These are phyloP conservation scores for Centrapalus pauciflorus DNA, from an alignment of 129 eudicot genomes.

Conservation along the genomic window DNA sequence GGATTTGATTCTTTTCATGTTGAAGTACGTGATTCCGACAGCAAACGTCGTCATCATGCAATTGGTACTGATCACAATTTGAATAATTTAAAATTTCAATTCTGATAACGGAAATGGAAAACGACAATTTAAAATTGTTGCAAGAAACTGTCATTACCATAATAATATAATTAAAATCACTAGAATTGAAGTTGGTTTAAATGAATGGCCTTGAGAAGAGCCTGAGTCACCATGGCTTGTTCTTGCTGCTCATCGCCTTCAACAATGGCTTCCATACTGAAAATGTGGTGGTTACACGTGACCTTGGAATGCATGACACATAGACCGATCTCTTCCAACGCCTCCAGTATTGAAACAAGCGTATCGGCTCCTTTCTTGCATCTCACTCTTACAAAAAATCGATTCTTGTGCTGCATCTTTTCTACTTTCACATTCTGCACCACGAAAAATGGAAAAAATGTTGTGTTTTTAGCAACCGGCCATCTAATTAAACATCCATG, in stretches of 20 bases:
- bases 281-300: constrained; percentile 30
- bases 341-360: constrained; percentile 38
- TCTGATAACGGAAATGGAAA: too few species aligned
- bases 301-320: constrained; percentile 41
- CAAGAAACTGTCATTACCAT: too few species aligned
- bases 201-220: constrained; percentile 31
- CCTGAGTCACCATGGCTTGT: constrained; percentile 31
- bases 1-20: too few species aligned
- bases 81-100: too few species aligned
- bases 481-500: too few species aligned
- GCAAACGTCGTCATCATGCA: too few species aligned
- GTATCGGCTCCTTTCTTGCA: constrained; percentile 33
- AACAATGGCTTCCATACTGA: constrained; percentile 45
- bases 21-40: too few species aligned
- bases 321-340: constrained; percentile 41
- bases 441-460: too few species aligned
- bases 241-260: constrained; percentile 20
- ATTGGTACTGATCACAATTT: too few species aligned
- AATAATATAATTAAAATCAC: too few species aligned
- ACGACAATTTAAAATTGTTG: too few species aligned
- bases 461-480: too few species aligned
- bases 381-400: constrained; percentile 25
- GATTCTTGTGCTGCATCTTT: constrained; percentile 13
- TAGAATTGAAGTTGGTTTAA: background rate
- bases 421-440: constrained; percentile 52